A percentile compares a stretch with the other conserved stretches of the same genome.
These are phyloP conservation scores for Cladosporium cucumerinum DNA, from an alignment of 2,329 filamentous ascomycete species.

Conservation along the genomic window DNA sequence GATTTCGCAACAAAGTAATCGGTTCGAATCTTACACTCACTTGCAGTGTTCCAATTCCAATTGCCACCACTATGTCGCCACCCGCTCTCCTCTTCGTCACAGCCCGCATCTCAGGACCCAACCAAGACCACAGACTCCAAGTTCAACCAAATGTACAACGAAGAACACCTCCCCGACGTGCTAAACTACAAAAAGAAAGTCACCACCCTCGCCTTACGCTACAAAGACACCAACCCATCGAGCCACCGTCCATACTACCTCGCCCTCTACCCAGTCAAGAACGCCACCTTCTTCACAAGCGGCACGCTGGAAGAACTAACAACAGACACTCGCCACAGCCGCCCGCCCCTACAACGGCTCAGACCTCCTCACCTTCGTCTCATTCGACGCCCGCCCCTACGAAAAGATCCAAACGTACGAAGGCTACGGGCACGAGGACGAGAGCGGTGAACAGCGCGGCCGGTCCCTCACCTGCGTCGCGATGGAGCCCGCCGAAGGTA, in stretches of 20 bases:
- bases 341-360: conserved; percentile 15
- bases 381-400: conserved; percentile 18
- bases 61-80: background rate
- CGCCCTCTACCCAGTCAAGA: conserved; percentile 21
- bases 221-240: conserved; percentile 19
- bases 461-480: conserved; percentile 19
- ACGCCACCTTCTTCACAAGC: conserved; percentile 13
- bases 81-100: conserved; percentile 4
- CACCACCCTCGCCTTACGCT: conserved; percentile 19
- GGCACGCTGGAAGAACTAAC: conserved; percentile 14
- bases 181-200: conserved; percentile 9
- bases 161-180: conserved; percentile 17
- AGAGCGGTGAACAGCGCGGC: conserved; percentile 11
- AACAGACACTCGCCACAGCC: conserved; percentile 11
- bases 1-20: background rate
- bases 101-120: background rate
- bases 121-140: background rate
- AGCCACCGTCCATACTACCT: conserved; percentile 20
- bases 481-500: conserved; percentile 23
- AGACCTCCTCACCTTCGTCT: conserved; percentile 16
- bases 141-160: conserved; percentile 19
- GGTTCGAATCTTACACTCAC: background rate
- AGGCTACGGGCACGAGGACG: conserved; percentile 16
- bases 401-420: conserved; percentile 24
- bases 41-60: background rate